Evolutionary conservation across 306 rosid genomes (phyloP), one percentile per base, ranked within the genome.

Genomic region (Acacia acuminata): DNA sequence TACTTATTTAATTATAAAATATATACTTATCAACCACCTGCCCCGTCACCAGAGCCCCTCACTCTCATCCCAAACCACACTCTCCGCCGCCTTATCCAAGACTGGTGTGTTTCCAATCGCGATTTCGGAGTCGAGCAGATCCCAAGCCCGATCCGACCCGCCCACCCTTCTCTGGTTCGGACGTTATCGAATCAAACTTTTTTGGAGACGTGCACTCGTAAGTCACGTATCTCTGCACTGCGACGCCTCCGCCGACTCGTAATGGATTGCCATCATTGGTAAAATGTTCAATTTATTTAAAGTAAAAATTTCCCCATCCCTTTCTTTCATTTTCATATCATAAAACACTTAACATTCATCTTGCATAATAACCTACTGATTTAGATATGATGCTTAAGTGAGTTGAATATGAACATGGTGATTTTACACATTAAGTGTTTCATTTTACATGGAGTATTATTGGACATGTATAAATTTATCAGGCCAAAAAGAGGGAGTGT

Each of bases 131-230:
- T 92, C 6, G 87, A 93, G 79, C 88, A 97, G 25, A 61, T 96
- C 38, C 99, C 98, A 2, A 93, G 98, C 2, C 99, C 98, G 3
- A 96, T 90, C 68, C 98, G 91, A n/a, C 96, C 98, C 1, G 98
- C 93, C 1, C 93, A 91, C 85, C 90, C 96, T 22, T 45, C 90
- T 2, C 11, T 86, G 1, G 86, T 96, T 38, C 90, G 98, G 3
- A 83, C 93, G 0, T 82, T 96, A 16, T 83, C 93, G 1, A 44
- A 70, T 3, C 99, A 96, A 27, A 78, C 81, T 12, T 84, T 92
- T 8, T 90, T 97, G 0, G 74, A 7, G 19, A 87, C 97, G 8
- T 65, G 80, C 8, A 85, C 87, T 0, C 1, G 22, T 11, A 79
- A 79, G 8, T 60, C 89, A 7, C 89, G 97, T 0, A 83, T 96